Evolutionary conservation across 805 yeast species (phyloP), one percentile per base, ranked within the genome.

Genomic region (Candida taoyuanica): DNA sequence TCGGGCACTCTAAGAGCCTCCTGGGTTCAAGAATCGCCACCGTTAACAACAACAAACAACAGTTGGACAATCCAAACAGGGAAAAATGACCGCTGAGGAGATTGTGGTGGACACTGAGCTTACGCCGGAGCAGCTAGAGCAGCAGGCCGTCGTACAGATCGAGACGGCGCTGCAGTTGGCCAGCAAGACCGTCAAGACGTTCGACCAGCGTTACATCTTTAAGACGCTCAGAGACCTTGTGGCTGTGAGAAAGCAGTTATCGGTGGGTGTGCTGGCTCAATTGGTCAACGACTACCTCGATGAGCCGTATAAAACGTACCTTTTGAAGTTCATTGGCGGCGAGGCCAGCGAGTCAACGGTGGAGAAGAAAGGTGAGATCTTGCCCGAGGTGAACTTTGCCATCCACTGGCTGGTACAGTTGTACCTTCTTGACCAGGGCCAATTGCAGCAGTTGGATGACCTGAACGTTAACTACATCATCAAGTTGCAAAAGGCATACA

Each of bases 141-240:
- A 62, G 41, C 36, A 40, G 29, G 49, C 58, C 12, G 59, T 67
- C 29, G 55, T 53, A n/a, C 49, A 47, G 24, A 50, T 65, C 20
- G 51, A 65, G 34, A 27, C 47, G 5, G 56, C 66, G 3, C 52
- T 66, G 24, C 58, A 53, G 28, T 59, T 62, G 26, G 55, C 63
- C 16, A 46, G 63, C 13, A 81, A 81, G 61, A 81, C 89, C 3
- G 81, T 81, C 9, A 59, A 74, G 32, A 77, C 78, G 38, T 78
- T 79, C 58, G 98, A 93, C 62, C 85, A 95, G 49, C 76, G 97
- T 48, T 85, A 83, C 63, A 77, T 93, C 32, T 74, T 91, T 61
- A 85, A 84, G 56, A 89, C 86, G 17, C 74, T 93, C 47, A 80
- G 96, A 46, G 94, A 86, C 46, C 68, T 89, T 52, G 85, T 89